These are phyloP conservation scores for Ophiostoma tasmaniense DNA, from an alignment of 2,329 filamentous ascomycete species.

Conservation along the genomic window DNA sequence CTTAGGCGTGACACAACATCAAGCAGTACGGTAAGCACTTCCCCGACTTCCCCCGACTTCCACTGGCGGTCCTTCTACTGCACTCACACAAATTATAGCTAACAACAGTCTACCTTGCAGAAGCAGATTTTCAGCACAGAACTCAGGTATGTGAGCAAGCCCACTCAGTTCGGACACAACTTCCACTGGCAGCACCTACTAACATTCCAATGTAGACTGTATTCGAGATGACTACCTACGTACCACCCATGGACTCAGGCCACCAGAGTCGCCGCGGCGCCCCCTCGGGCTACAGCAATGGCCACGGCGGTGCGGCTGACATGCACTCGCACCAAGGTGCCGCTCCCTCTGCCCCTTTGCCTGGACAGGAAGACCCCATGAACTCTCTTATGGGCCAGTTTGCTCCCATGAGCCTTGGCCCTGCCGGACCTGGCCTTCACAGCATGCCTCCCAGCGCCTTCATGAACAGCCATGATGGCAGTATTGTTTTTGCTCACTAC, in stretches of 20 bases:
- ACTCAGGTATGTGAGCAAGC: background rate
- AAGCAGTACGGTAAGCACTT: background rate
- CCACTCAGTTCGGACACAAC: background rate
- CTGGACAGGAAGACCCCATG: slow-evolving; percentile 17
- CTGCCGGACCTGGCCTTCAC: slow-evolving; percentile 22
- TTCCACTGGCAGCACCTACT: background rate
- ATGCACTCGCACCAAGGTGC: slow-evolving; percentile 11
- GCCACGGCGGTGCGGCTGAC: background rate
- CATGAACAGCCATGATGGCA: slow-evolving; percentile 25
- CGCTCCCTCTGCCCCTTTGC: slow-evolving; percentile 7
- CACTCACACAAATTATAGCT: background rate
- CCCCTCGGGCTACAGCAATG: slow-evolving; percentile 12
- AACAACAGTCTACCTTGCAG: background rate
- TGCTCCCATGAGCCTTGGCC: slow-evolving; percentile 22
- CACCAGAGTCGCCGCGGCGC: slow-evolving; percentile 10
- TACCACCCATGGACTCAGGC: slow-evolving; percentile 9
- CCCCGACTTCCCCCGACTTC: too few species aligned
- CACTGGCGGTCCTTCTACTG: background rate
- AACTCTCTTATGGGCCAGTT: slow-evolving; percentile 27
- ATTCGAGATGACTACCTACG: slow-evolving; percentile 16
- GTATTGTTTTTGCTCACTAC: slow-evolving; percentile 25
- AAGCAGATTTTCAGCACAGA: background rate
- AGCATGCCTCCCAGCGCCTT: slow-evolving; percentile 22
- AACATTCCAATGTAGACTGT: slow-evolving; percentile 19
- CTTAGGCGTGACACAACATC: background rate